Evolutionary conservation across 495 filamentous ascomycete genomes (phyloP).

Genomic region (Penicillium arizonense): DNA sequence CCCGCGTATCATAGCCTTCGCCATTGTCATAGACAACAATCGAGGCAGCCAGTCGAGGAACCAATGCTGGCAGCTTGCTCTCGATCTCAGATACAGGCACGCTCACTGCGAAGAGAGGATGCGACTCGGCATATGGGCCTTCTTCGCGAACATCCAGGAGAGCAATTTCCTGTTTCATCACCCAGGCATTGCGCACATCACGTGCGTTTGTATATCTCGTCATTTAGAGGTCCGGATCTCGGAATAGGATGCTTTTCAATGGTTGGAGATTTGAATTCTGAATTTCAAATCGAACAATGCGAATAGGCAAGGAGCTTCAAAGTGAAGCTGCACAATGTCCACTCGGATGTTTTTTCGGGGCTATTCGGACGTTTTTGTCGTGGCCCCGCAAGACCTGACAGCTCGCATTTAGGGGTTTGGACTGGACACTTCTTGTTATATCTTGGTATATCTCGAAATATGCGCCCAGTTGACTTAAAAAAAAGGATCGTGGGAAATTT

Average conservation of each 20-base stretch:
- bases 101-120: slow-evolving; percentile 22
- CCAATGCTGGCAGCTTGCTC: slow-evolving; percentile 13
- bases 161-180: slow-evolving; percentile 16
- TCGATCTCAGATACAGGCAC: slow-evolving; percentile 26
- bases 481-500: neutral
- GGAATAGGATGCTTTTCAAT: neutral
- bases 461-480: too few relatives aligned
- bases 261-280: too few relatives aligned
- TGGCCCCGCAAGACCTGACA: neutral
- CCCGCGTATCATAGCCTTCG: slow-evolving; percentile 18
- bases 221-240: neutral
- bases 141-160: slow-evolving; percentile 27
- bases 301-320: too few relatives aligned
- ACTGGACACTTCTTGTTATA: too few relatives aligned
- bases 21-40: slow-evolving; percentile 25
- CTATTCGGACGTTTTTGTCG: slow-evolving; percentile 5
- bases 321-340: neutral
- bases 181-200: slow-evolving; percentile 17
- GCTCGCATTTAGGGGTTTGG: neutral
- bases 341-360: slow-evolving; percentile 5
- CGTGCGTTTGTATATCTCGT: slow-evolving; percentile 10
- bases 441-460: too few relatives aligned
- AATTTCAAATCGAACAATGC: too few relatives aligned
- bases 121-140: slow-evolving; percentile 21
- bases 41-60: slow-evolving; percentile 13